phyloP scores from a whole-genome alignment of 345 rosid genomes.

The Dipteronia dyeriana region DNA sequence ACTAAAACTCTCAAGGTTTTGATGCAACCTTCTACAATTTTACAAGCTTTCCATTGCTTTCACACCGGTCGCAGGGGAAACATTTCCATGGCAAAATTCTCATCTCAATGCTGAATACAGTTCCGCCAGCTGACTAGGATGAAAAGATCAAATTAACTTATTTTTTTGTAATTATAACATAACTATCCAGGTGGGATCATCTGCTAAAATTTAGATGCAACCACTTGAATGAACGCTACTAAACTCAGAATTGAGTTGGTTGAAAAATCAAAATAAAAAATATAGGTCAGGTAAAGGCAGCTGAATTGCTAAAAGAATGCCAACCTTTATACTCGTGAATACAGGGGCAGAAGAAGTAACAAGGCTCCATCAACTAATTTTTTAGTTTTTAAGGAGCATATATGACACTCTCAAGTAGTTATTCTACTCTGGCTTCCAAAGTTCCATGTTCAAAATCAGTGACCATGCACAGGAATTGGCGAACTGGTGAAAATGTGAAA shows the following conservation, averaged over 20 bases:
- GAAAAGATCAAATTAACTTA: background rate
- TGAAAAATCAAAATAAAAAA: background rate
- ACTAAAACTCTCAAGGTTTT: too few species aligned
- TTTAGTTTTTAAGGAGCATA: slow-evolving; percentile 1
- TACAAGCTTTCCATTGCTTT: too few species aligned
- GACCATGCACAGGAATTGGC: background rate
- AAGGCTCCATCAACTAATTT: background rate
- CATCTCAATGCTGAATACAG: too few species aligned
- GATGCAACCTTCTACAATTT: too few species aligned
- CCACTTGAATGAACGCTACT: background rate
- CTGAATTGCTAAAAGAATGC: slow-evolving; percentile 14
- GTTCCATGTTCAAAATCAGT: background rate
- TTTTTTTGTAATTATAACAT: too few species aligned
- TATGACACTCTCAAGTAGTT: background rate
- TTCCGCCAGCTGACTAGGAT: too few species aligned
- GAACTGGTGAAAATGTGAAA: slow-evolving; percentile 17
- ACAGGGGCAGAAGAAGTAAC: slow-evolving; percentile 14
- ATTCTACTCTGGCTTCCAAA: background rate
- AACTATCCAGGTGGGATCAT: background rate
- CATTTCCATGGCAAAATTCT: too few species aligned
- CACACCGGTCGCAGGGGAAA: too few species aligned
- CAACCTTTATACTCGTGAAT: slow-evolving; percentile 18
- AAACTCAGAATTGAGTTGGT: background rate
- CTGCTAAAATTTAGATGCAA: background rate
- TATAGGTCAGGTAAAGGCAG: background rate